Base-by-base conservation (phyloP, 2,329 filamentous ascomycete species). In the Colletotrichum paranaense region DNA sequence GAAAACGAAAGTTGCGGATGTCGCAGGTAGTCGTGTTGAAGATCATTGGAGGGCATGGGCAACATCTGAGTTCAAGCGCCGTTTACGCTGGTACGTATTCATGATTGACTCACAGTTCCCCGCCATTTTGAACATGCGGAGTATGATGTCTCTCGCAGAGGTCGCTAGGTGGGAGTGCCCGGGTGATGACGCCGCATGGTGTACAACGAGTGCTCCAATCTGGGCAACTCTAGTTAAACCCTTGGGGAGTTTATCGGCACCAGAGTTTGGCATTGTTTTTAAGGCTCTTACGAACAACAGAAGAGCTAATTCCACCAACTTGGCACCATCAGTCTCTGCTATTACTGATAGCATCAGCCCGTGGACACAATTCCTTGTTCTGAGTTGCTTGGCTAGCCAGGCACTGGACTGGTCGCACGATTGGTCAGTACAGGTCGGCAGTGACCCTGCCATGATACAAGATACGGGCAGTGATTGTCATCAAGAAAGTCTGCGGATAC, bases 71-170 rank as follows among this genome's bases (percentile, higher is more conserved):
- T 60, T 30, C 4, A 12, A 19, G 2, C 42, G 55, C 22, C 68
- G 68, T 5, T n/a, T 70, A 46, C 24, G 62, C 16, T 71, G 68
- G 68, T 71, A 59, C 22, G 68, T 71, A 11, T 71, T 67, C 62
- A 60, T 67, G 62, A 28, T 71, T 3, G 68, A 71, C 26, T 55
- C 38, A 12, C 68, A 71, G 46, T 71, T 71, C 11, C 62, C 68
- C 3, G 55, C 30, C 32, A 49, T 67, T 6, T 22, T 71, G 53
- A 67, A 71, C 53, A 46, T 71, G 62, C 59, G 62, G 19, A 32
- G 62, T 3, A 71, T 56, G 55, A 55, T 71, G n/a, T 71, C 55
- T 8, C 35, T 46, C 19, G 38, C 62, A 8, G 68, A 71, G 30
- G 35, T 67, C 3, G 30, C 35, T 42, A 53, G 42, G 19, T 71